A percentile compares a stretch with the other conserved stretches of the same genome.
Evolutionary conservation across 148 eudicot genomes (phyloP).

Genomic region (Spergularia marina): DNA sequence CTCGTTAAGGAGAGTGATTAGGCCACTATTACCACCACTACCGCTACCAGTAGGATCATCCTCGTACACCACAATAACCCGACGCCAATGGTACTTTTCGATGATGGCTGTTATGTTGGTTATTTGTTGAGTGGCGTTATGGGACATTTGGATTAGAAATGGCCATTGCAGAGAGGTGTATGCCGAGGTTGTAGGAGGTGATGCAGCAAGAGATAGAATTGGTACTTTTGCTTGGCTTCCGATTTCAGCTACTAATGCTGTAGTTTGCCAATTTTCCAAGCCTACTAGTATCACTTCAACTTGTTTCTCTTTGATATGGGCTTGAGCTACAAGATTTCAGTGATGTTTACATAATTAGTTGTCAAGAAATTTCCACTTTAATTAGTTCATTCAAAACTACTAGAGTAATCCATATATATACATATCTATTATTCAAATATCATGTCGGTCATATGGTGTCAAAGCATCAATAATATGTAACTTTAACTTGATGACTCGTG

Average conservation of each 20-base stretch:
- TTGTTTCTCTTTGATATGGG: conserved; percentile 12
- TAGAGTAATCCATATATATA: too few species aligned
- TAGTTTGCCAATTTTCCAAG: conserved; percentile 24
- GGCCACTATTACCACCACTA: not conserved
- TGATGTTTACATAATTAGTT: too few species aligned
- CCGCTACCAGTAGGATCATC: not conserved
- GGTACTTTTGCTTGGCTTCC: conserved; percentile 30
- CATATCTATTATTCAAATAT: too few species aligned
- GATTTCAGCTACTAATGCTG: conserved; percentile 22
- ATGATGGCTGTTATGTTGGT: conserved; percentile 14
- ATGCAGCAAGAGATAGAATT: conserved; percentile 17
- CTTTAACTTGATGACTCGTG: too few species aligned
- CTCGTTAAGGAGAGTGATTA: conserved; percentile 9
- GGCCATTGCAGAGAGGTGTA: conserved; percentile 19
- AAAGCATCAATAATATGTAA: too few species aligned
- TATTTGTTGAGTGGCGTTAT: not conserved
- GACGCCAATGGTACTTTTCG: conserved; percentile 21
- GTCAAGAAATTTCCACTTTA: too few species aligned
- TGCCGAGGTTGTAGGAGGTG: conserved; percentile 10
- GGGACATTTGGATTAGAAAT: conserved; percentile 25
- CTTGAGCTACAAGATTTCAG: conserved; percentile 17
- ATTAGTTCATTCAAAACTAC: too few species aligned
- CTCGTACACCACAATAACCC: conserved; percentile 24
- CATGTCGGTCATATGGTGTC: too few species aligned
- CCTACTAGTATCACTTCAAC: conserved; percentile 19